These are phyloP conservation scores for Ceratobasidium theobromae DNA, from an alignment of 1,284 basidiomycete genomes.

Conservation along the genomic window DNA sequence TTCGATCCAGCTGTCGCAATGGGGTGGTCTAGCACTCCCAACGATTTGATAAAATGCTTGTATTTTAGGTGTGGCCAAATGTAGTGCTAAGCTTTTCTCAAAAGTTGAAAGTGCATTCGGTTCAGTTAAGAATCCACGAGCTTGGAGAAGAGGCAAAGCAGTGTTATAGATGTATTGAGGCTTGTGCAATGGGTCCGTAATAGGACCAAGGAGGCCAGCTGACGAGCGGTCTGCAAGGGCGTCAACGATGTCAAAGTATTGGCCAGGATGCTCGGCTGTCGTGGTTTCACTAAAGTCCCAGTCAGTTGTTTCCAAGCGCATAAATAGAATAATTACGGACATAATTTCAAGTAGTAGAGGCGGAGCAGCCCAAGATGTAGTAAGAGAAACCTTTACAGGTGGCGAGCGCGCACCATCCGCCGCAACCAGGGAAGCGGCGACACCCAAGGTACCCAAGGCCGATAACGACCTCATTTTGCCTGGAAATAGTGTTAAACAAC, in stretches of 20 bases:
- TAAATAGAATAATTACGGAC: conserved; percentile 52
- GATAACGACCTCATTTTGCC: conserved; percentile 27
- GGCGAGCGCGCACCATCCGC: conserved; percentile 48
- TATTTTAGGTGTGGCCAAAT: conserved; percentile 67
- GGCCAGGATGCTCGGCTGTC: conserved; percentile 61
- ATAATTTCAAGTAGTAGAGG: conserved; percentile 79
- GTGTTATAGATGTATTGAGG: conserved; percentile 58
- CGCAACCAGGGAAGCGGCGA: conserved; percentile 24
- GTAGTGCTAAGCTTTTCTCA: conserved; percentile 65
- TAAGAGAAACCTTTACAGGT: conserved; percentile 74
- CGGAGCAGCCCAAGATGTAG: conserved; percentile 78
- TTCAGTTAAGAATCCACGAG: conserved; percentile 52
- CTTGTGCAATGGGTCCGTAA: conserved; percentile 44
- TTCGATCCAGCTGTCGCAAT: conserved; percentile 83
- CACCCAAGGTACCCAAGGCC: conserved; percentile 26
- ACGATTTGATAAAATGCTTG: conserved; percentile 65
- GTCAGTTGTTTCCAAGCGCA: neutral
- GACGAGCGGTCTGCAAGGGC: conserved; percentile 54
- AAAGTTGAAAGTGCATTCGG: conserved; percentile 54
- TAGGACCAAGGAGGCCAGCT: conserved; percentile 39
- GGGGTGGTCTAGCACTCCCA: conserved; percentile 41
- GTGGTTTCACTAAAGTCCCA: conserved; percentile 54
- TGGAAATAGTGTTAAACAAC: neutral
- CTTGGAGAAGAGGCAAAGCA: conserved; percentile 54
- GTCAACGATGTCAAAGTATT: conserved; percentile 71